These are phyloP conservation scores for Pluteus cervinus DNA, from an alignment of 768 basidiomycete species.

Conservation along the genomic window DNA sequence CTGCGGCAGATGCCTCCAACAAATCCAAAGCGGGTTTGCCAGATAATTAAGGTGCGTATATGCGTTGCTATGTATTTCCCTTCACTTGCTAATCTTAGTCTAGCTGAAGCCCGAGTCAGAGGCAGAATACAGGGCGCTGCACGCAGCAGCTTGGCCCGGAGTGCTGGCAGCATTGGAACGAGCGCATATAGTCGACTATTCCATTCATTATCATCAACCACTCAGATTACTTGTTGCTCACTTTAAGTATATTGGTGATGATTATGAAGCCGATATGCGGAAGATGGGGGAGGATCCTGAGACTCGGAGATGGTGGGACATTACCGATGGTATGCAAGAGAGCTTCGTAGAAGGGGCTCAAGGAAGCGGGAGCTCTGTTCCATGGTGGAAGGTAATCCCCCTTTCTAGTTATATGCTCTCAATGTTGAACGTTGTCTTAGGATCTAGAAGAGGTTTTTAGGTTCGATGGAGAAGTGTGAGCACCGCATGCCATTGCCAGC, in stretches of 20 bases:
- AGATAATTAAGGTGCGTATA: constrained; percentile 75
- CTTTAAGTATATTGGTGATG: constrained; percentile 66
- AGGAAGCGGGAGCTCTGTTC: constrained; percentile 60
- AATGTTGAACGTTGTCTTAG: constrained; percentile 16
- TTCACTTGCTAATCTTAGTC: too few species aligned
- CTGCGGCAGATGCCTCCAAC: too few species aligned
- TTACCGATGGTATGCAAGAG: constrained; percentile 76
- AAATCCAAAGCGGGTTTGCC: constrained; percentile 53
- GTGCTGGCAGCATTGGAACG: constrained; percentile 58
- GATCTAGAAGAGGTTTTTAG: constrained; percentile 64
- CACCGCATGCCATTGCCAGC: background rate
- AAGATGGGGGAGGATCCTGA: constrained; percentile 56
- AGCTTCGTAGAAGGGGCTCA: constrained; percentile 64
- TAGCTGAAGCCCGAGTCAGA: constrained; percentile 50
- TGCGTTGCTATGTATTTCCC: too few species aligned
- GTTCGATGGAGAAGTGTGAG: constrained; percentile 40
- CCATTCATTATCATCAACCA: constrained; percentile 63
- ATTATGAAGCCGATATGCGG: constrained; percentile 65
- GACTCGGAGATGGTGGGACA: constrained; percentile 72
- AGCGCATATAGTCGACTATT: constrained; percentile 69
- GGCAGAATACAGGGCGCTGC: constrained; percentile 51
- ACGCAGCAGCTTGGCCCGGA: constrained; percentile 61
- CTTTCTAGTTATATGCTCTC: background rate
- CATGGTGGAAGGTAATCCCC: constrained; percentile 62
- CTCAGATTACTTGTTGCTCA: constrained; percentile 68